Conservation (phyloP, 1,139 yeast species). For the Blastobotrys ciferrii region DNA sequence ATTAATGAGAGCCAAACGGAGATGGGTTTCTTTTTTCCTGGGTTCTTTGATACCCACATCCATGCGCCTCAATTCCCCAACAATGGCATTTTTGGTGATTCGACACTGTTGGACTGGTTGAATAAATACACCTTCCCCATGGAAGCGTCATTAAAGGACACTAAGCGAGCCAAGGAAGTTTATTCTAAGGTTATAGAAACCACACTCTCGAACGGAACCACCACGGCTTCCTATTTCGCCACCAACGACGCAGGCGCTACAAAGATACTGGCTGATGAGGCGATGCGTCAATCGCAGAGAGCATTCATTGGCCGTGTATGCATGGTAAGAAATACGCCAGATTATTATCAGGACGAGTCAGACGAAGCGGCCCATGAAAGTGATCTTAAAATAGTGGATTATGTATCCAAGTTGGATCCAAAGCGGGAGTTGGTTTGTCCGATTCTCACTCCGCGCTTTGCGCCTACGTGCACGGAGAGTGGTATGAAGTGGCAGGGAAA, state of each 20-base stretch:
- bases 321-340: conserved; percentile 75
- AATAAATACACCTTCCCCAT: conserved; percentile 83
- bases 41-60: conserved; percentile 91
- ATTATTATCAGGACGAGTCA: conserved; percentile 60
- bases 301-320: conserved; percentile 95
- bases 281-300: conserved; percentile 69
- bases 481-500: conserved; percentile 64
- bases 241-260: conserved; percentile 80
- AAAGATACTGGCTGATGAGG: conserved; percentile 69
- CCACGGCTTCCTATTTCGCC: conserved; percentile 89
- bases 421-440: conserved; percentile 54
- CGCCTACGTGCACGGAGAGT: conserved; percentile 75
- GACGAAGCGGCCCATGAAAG: conserved; percentile 55
- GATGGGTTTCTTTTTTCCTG: conserved; percentile 71
- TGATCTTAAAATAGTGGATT: conserved; percentile 55
- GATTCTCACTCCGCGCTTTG: conserved; percentile 89
- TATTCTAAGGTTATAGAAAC: conserved; percentile 64
- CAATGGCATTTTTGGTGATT: conserved; percentile 81
- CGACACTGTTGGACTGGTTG: conserved; percentile 87
- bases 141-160: conserved; percentile 59
- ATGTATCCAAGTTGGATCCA: conserved; percentile 56
- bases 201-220: conserved; percentile 78
- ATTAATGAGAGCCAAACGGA: conserved; percentile 8
- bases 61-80: conserved; percentile 98
- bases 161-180: conserved; percentile 54